These are phyloP conservation scores for Venturia aucupariae DNA, from an alignment of 2,329 filamentous ascomycete species.

Conservation along the genomic window DNA sequence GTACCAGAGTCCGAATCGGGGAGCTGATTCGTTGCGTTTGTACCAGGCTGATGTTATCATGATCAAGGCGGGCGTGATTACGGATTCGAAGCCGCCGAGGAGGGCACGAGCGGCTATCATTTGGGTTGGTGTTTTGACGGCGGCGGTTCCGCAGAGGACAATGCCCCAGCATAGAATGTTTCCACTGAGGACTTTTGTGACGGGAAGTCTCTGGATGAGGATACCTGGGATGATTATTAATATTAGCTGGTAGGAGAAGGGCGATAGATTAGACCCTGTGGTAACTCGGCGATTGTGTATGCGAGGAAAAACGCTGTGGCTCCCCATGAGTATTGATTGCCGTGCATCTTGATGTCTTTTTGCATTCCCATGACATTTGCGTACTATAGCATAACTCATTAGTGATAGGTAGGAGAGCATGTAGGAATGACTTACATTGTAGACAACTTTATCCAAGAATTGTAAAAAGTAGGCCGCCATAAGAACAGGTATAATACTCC, in stretches of 20 bases:
- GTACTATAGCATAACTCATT: constrained; percentile 19
- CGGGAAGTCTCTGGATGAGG: constrained; percentile 15
- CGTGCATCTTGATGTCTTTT: constrained; percentile 26
- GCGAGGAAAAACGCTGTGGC: constrained; percentile 17
- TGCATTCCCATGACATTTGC: constrained; percentile 34
- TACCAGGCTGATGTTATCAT: constrained; percentile 50
- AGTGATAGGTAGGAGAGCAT: background rate
- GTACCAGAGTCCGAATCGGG: constrained; percentile 59
- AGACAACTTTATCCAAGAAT: constrained; percentile 33
- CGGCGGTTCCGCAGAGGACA: constrained; percentile 39
- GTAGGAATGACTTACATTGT: constrained; percentile 21
- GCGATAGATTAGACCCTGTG: constrained; percentile 11
- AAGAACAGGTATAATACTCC: constrained; percentile 33
- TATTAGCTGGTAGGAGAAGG: background rate
- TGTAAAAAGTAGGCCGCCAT: constrained; percentile 31
- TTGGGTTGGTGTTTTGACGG: constrained; percentile 41
- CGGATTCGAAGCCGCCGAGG: constrained; percentile 45
- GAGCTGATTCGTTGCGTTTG: constrained; percentile 48
- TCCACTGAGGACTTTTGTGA: constrained; percentile 27
- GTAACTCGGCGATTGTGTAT: constrained; percentile 16
- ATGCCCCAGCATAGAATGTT: constrained; percentile 38
- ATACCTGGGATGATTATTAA: constrained; percentile 15
- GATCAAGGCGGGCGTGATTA: constrained; percentile 46
- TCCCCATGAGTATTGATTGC: constrained; percentile 26
- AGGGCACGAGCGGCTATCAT: constrained; percentile 42